These are phyloP conservation scores for Castanea sativa DNA, from an alignment of 306 rosid genomes.

Conservation along the genomic window DNA sequence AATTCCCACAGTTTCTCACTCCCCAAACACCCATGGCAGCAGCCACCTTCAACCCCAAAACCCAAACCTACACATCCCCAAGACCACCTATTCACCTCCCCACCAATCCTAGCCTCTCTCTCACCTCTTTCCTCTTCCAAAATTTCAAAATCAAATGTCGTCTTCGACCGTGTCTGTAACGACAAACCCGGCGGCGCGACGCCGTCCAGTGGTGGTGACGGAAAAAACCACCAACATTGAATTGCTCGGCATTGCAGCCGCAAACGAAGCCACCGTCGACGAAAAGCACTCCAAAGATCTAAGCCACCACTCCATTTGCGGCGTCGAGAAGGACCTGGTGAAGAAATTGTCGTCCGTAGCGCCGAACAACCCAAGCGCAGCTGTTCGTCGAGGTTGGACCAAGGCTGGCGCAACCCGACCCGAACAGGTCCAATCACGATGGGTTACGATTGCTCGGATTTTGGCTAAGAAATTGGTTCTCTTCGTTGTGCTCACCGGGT, in stretches of 20 bases:
- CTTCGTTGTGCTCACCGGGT: constrained; percentile 42
- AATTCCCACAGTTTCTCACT: too few species aligned
- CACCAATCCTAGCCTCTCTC: too few species aligned
- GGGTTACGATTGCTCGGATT: constrained; percentile 58
- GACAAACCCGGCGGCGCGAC: constrained; percentile 73
- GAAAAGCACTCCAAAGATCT: constrained; percentile 38
- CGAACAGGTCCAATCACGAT: constrained; percentile 34
- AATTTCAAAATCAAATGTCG: constrained; percentile 52
- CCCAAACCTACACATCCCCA: too few species aligned
- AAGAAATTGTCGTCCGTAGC: constrained; percentile 23
- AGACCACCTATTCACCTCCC: too few species aligned
- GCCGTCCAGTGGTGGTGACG: constrained; percentile 54
- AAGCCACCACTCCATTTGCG: constrained; percentile 73
- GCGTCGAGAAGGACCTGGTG: constrained; percentile 33
- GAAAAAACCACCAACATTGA: constrained; percentile 59
- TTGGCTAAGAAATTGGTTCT: constrained; percentile 55
- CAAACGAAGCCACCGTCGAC: constrained; percentile 34
- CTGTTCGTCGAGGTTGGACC: constrained; percentile 32
- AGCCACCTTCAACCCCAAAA: too few species aligned
- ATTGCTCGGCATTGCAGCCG: constrained; percentile 22
- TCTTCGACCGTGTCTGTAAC: constrained; percentile 89
- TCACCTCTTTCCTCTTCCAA: too few species aligned
- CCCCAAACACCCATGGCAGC: too few species aligned
- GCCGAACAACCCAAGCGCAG: constrained; percentile 24
- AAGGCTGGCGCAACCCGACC: constrained; percentile 26